Base-by-base conservation (phyloP, 345 rosid species). In the Pelargonium nanum region DNA sequence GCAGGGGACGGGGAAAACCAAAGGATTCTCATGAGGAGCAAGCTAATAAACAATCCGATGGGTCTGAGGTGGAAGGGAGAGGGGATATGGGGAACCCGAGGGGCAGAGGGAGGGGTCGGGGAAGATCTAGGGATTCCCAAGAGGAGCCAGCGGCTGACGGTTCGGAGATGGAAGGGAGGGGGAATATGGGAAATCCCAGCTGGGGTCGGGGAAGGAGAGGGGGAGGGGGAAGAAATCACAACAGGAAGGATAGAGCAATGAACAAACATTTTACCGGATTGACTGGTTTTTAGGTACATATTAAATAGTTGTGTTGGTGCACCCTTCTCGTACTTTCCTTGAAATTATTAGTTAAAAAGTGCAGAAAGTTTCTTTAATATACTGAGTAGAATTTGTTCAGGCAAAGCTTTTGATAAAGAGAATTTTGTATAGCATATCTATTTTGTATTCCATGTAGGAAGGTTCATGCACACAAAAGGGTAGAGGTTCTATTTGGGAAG, bases 201-300 rank as follows among this genome's bases (percentile, higher is more conserved):
- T 54, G 67, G 48, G 26, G 57, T n/a, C 53, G 65, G 19, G 34
- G 91, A 52, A 64, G 87, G 53, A 76, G 92, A 25, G 26, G 72
- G 48, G 72, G 72, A 0, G 81, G 91, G 19, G 84, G 88, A 6
- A 74, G 81, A 58, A 75, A 77, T 50, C 64, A 77, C 65, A 60
- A 76, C 63, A 78, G 85, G 62, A 93, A 84, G 70, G 88, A 83
- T 55, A 74, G 85, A 68, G 89, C 96, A n/a, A 78, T 80, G 78
- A 74, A 56, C 50, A 89, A 89, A 62, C 95, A 86, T 63, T 76
- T 87, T 32, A 69, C 90, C 56, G 91, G 97, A 55, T 44, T 89
- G 67, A 66, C 79, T 34, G 94, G 99, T 58, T 66, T 66, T 24
- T 90, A 78, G 67, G 48, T 12, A 40, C 48, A 6, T 12, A 28